A percentile compares a stretch with the other conserved stretches of the same genome.
Evolutionary conservation across 768 basidiomycete species (phyloP).

Genomic region (Postia placenta): DNA sequence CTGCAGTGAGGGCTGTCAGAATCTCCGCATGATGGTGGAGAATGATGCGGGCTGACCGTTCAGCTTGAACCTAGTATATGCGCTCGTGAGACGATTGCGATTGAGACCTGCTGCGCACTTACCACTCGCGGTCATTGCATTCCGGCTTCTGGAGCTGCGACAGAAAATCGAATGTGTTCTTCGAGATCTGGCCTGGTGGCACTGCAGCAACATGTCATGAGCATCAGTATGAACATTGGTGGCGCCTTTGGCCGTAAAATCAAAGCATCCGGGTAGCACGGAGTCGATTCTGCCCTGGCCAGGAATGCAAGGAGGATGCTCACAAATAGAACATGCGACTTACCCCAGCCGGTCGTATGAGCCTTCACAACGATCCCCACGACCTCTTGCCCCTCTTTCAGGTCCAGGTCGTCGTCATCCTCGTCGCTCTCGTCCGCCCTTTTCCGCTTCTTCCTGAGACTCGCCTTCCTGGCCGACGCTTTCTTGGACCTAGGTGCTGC

Average conservation of each 20-base stretch:
- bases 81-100: background rate
- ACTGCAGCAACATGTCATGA: conserved; percentile 36
- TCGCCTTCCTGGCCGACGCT: conserved; percentile 11
- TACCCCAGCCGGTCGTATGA: conserved; percentile 78
- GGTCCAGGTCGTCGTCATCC: conserved; percentile 35
- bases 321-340: conserved; percentile 13
- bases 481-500: conserved; percentile 5
- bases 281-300: too few species aligned
- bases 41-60: conserved; percentile 41
- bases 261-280: too few species aligned
- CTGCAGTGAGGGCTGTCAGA: too few species aligned
- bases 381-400: conserved; percentile 62
- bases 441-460: conserved; percentile 18
- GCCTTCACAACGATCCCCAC: conserved; percentile 77
- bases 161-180: conserved; percentile 81
- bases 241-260: too few species aligned
- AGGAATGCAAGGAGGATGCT: background rate
- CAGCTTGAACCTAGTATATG: conserved; percentile 64
- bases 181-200: conserved; percentile 79
- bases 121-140: conserved; percentile 86
- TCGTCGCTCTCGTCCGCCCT: conserved; percentile 34
- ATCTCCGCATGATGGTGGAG: background rate
- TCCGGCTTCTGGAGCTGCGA: conserved; percentile 61
- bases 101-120: conserved; percentile 10
- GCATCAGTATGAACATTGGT: background rate